Percentiles rank a stretch among this genome's conserved stretches.
These are phyloP conservation scores for Arthrinium phaeospermum DNA, from an alignment of 2,329 filamentous ascomycete genomes.

Conservation along the genomic window DNA sequence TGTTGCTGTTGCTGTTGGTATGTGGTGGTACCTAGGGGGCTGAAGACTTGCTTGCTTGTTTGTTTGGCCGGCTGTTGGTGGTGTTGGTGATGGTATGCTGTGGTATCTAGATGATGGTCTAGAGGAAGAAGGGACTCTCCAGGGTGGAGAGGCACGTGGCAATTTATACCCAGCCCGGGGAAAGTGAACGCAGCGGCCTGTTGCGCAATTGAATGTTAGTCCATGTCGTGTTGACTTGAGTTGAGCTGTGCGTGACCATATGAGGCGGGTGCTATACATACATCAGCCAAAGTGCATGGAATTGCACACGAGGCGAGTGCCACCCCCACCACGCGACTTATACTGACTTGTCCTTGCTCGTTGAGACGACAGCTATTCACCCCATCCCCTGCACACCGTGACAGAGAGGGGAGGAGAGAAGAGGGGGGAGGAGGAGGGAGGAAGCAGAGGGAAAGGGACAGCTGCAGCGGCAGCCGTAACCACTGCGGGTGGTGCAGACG, in stretches of 20 bases:
- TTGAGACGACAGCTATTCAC: not conserved
- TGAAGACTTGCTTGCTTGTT: too few species aligned
- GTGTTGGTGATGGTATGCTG: not conserved
- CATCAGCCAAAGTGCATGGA: not conserved
- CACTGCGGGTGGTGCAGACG: not conserved
- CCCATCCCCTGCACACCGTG: not conserved
- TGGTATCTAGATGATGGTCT: slow-evolving; percentile 2
- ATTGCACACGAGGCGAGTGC: not conserved
- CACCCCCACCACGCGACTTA: not conserved
- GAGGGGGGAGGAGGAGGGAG: not conserved
- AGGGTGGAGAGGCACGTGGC: not conserved
- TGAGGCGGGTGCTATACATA: not conserved
- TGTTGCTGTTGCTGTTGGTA: too few species aligned
- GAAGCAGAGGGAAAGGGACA: not conserved
- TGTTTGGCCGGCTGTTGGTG: too few species aligned
- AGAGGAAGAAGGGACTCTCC: slow-evolving; percentile 7
- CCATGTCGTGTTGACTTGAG: not conserved
- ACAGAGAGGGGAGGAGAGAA: too few species aligned
- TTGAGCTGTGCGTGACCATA: not conserved
- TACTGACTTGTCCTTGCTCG: not conserved
- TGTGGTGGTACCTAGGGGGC: too few species aligned
- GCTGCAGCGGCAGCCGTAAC: not conserved
- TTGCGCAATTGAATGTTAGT: not conserved
- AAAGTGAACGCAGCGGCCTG: not conserved
- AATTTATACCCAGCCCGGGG: not conserved